These are phyloP conservation scores for Mariannaea elegans DNA, from an alignment of 2,329 filamentous ascomycete species.

Conservation along the genomic window DNA sequence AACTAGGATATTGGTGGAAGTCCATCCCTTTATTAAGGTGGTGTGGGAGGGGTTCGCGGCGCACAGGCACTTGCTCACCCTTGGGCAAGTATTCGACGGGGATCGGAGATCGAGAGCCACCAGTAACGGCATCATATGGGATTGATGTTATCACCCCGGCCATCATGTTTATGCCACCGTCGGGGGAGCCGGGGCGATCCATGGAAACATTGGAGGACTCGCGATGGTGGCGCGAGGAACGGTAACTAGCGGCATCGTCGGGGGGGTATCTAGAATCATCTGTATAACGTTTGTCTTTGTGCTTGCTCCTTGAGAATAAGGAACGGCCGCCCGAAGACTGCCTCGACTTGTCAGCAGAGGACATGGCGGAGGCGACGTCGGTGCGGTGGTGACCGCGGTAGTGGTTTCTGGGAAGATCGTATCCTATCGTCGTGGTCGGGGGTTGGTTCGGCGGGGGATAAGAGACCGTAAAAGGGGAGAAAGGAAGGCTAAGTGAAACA, in stretches of 20 bases:
- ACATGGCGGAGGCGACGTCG: constrained; percentile 53
- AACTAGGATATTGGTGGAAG: constrained; percentile 88
- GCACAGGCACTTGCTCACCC: constrained; percentile 68
- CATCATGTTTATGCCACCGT: constrained; percentile 74
- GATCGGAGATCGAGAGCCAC: constrained; percentile 75
- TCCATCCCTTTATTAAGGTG: constrained; percentile 84
- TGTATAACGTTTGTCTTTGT: constrained; percentile 72
- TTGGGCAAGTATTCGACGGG: constrained; percentile 77
- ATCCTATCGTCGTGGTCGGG: constrained; percentile 23
- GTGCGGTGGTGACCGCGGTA: constrained; percentile 34
- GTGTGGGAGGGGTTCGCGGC: constrained; percentile 80
- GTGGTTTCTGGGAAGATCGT: constrained; percentile 31
- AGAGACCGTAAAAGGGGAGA: constrained; percentile 9
- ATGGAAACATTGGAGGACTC: constrained; percentile 77
- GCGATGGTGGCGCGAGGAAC: constrained; percentile 78
- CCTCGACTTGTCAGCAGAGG: constrained; percentile 78
- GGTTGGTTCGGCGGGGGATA: constrained; percentile 24
- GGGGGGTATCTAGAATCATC: constrained; percentile 67
- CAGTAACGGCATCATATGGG: constrained; percentile 77
- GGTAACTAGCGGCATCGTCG: constrained; percentile 69
- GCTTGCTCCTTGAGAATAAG: constrained; percentile 90
- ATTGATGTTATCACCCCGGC: constrained; percentile 88
- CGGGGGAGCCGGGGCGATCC: constrained; percentile 72
- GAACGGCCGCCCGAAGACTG: constrained; percentile 80
- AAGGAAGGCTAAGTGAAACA: constrained; percentile 40